Evolutionary conservation across 164 flowering plant genomes (phyloP).

Genomic region (Cinnamomum chago): DNA sequence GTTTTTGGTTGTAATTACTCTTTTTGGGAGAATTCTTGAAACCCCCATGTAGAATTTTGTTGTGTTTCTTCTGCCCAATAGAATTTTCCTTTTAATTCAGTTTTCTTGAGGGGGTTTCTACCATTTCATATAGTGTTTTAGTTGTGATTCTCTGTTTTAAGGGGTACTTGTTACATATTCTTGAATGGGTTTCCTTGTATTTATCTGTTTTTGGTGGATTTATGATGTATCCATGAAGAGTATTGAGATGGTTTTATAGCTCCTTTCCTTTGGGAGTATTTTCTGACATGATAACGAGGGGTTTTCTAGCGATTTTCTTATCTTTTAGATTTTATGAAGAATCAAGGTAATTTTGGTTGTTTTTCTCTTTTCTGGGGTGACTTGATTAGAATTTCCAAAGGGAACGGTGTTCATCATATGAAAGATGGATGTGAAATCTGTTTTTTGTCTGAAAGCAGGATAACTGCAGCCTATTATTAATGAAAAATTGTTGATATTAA

Average conservation of each 20-base stretch:
- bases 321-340: not conserved
- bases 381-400: not conserved
- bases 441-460: not conserved
- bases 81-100: too few relatives aligned
- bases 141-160: too few relatives aligned
- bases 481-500: not conserved
- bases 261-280: not conserved
- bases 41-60: not conserved
- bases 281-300: not conserved
- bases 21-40: not conserved
- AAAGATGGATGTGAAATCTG: not conserved
- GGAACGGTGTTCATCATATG: not conserved
- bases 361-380: not conserved
- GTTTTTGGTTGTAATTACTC: not conserved
- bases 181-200: not conserved
- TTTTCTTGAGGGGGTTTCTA: too few relatives aligned
- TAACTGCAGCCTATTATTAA: not conserved
- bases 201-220: not conserved
- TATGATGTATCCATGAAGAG: not conserved
- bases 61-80: too few relatives aligned
- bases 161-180: too few relatives aligned
- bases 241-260: not conserved
- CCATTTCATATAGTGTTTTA: too few relatives aligned
- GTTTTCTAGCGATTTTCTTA: not conserved
- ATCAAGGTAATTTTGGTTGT: not conserved